Percentiles rank a stretch among this genome's conserved stretches.
phyloP scores from a whole-genome alignment of 306 rosid genomes.

The Dalbergia cultrata region DNA sequence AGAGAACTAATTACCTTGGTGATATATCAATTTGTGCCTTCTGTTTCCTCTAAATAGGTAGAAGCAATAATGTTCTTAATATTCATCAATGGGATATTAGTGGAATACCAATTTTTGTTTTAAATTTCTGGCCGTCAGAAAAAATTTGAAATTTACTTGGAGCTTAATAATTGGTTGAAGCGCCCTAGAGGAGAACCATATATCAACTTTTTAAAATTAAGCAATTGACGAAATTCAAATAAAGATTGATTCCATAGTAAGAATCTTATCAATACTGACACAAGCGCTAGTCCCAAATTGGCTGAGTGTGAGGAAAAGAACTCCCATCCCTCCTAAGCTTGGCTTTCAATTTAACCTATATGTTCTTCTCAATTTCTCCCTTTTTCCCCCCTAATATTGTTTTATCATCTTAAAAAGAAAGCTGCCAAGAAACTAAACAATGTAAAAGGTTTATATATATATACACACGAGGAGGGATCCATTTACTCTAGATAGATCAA shows the following conservation, averaged over 20 bases:
- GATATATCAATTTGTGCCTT: not conserved
- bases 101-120: not conserved
- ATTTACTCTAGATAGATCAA: too few relatives aligned
- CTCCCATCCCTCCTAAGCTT: not conserved
- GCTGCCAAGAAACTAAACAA: not conserved
- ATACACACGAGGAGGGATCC: too few relatives aligned
- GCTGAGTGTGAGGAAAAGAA: not conserved
- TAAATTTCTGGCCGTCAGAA: not conserved
- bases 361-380: not conserved
- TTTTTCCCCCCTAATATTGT: not conserved
- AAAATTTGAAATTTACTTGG: not conserved
- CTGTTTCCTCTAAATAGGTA: not conserved
- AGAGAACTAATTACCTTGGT: conserved; percentile 11
- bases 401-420: not conserved
- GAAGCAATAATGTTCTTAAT: not conserved
- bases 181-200: not conserved
- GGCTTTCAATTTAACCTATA: too few relatives aligned
- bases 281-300: not conserved
- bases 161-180: not conserved
- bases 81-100: not conserved
- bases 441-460: not conserved
- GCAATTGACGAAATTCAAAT: not conserved
- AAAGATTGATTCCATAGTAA: not conserved
- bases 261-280: not conserved
- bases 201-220: not conserved